phyloP scores from a whole-genome alignment of 768 basidiomycete species.

The Porphyrellus cyaneotinctus region DNA sequence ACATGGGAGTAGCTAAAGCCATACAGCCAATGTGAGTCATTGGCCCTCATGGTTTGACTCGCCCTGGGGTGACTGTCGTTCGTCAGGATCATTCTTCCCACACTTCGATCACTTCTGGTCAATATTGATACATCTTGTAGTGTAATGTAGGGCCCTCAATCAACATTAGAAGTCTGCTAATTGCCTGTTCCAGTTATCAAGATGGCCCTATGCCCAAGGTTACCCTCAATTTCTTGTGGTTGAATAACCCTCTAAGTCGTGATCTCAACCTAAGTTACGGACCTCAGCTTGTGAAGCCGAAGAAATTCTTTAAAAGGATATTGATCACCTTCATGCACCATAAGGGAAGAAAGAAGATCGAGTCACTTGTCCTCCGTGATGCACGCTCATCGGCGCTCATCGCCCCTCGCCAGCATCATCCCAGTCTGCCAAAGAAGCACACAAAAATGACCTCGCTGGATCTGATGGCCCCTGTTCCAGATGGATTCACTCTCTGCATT shows the following conservation, averaged over 20 bases:
- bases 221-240: conserved; percentile 29
- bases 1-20: too few species aligned
- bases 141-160: conserved; percentile 34
- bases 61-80: too few species aligned
- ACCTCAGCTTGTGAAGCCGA: conserved; percentile 32
- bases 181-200: conserved; percentile 22
- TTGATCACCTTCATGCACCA: conserved; percentile 31
- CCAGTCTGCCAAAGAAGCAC: too few species aligned
- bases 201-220: conserved; percentile 25
- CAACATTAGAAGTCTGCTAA: neutral
- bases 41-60: too few species aligned
- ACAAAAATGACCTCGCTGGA: too few species aligned
- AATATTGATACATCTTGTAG: conserved; percentile 47
- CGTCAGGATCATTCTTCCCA: conserved; percentile 50
- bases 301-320: conserved; percentile 37
- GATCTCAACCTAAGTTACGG: conserved; percentile 26
- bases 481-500: too few species aligned
- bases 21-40: too few species aligned
- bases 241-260: conserved; percentile 26
- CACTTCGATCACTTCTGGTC: conserved; percentile 36
- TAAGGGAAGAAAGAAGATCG: conserved; percentile 32
- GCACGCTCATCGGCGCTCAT: too few species aligned
- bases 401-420: too few species aligned
- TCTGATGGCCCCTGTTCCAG: too few species aligned
- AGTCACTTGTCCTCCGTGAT: conserved; percentile 34